Evolutionary conservation across 2,329 filamentous ascomycete genomes (phyloP).

Genomic region (Emericellopsis atlantica): DNA sequence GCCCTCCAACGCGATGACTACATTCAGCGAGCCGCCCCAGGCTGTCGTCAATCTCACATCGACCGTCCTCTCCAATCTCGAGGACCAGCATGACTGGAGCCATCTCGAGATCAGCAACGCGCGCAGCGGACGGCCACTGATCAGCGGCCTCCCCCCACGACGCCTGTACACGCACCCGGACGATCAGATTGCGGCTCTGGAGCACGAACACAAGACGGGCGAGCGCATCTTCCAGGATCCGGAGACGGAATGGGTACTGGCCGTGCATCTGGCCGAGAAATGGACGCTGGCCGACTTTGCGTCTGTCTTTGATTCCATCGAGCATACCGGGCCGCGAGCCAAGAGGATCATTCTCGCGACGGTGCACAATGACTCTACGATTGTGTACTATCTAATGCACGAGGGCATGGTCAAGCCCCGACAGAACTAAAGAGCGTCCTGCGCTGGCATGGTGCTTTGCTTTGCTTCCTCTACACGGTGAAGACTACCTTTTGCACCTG

Average conservation of each 20-base stretch:
- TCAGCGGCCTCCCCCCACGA: constrained; percentile 61
- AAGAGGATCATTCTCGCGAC: constrained; percentile 67
- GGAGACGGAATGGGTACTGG: constrained; percentile 65
- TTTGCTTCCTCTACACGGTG: constrained; percentile 23
- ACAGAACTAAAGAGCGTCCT: constrained; percentile 46
- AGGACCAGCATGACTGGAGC: constrained; percentile 66
- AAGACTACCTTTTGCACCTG: constrained; percentile 66
- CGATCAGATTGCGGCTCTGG: constrained; percentile 63
- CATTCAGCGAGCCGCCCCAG: not conserved
- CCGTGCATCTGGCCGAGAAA: constrained; percentile 59
- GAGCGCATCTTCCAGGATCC: constrained; percentile 32
- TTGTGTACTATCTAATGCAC: constrained; percentile 76
- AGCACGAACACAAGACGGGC: constrained; percentile 38
- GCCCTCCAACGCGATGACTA: no score
- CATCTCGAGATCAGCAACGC: constrained; percentile 40
- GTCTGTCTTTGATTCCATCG: constrained; percentile 54
- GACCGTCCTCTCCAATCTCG: constrained; percentile 56
- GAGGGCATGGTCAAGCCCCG: constrained; percentile 79
- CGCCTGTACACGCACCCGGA: constrained; percentile 71
- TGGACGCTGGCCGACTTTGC: constrained; percentile 58
- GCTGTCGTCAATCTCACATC: constrained; percentile 14
- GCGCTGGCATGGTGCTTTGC: not conserved
- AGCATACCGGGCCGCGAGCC: constrained; percentile 30
- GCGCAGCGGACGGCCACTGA: constrained; percentile 43
- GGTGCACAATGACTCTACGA: constrained; percentile 67